Evolutionary conservation across 306 rosid genomes (phyloP), one percentile per base, ranked within the genome.

Genomic region (Lupinus albus): DNA sequence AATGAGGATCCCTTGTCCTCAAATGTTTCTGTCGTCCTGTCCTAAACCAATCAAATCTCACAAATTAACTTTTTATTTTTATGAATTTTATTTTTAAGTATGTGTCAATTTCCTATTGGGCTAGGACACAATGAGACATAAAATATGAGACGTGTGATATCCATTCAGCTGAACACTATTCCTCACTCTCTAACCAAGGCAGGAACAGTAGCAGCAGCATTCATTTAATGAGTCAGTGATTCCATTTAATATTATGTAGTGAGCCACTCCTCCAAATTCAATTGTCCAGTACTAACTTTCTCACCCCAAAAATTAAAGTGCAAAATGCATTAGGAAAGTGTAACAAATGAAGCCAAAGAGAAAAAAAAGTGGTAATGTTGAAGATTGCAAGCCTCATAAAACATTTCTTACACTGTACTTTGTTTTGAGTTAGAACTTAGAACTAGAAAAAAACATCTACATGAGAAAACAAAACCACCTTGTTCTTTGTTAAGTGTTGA

Each of bases 181-280:
- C n/a, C n/a, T n/a, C n/a, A n/a, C n/a, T n/a, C n/a, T n/a, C n/a
- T n/a, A n/a, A n/a, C n/a, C n/a, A n/a, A n/a, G n/a, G n/a, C n/a
- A n/a, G n/a, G n/a, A n/a, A n/a, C n/a, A n/a, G n/a, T n/a, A n/a
- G 28, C 28, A 25, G 66, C 63, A 70, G 79, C 50, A 47, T 14
- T 15, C 50, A 47, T 14, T 15, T 62, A 25, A 80, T 52, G 54
- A 67, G 63, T 32, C 2, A 2, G 28, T 32, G 1, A 32, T 61
- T 41, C 59, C 76, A 71, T 74, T 79, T 14, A 66, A 79, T 76
- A 75, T 33, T 65, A 68, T 25, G 44, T 35, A 41, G 77, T 59
- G 44, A 64, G 67, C 64, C 70, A 76, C 36, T 5, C 73, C 77
- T 78, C 38, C 60, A 82, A 77, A 76, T 78, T 88, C 67, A 80